Percentiles rank a stretch among this genome's conserved stretches.
These are phyloP conservation scores for Sporothrix inflata DNA, from an alignment of 2,329 filamentous ascomycete species.

Conservation along the genomic window DNA sequence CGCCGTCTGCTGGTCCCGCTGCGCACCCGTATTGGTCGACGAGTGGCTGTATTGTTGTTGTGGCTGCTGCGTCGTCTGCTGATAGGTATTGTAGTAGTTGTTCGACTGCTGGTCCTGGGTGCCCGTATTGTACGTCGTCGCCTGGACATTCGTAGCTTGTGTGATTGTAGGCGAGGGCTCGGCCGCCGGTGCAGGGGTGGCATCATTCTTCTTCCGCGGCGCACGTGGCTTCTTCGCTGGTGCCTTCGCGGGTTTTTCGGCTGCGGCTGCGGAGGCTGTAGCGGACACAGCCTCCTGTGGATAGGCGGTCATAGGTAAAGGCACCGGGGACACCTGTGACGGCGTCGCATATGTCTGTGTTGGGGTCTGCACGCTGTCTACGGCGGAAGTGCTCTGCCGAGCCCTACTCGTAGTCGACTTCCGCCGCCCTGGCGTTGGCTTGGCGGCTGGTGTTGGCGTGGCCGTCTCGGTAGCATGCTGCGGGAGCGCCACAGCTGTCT, in stretches of 20 bases:
- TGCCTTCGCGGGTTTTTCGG: slow-evolving; percentile 1
- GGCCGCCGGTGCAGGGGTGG: neutral
- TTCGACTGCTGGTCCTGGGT: neutral
- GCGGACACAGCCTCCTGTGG: neutral
- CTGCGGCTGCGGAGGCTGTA: neutral
- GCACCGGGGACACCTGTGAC: slow-evolving; percentile 9
- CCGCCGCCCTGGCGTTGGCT: neutral
- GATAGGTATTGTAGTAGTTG: neutral
- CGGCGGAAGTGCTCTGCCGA: neutral
- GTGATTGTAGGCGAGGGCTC: neutral
- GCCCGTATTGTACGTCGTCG: neutral
- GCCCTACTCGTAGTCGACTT: slow-evolving; percentile 17
- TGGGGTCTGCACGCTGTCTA: neutral
- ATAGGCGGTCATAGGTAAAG: slow-evolving; percentile 10
- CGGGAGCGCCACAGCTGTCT: neutral
- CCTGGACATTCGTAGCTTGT: neutral
- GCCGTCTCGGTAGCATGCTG: neutral
- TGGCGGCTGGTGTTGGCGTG: neutral
- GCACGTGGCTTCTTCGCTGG: slow-evolving; percentile 21
- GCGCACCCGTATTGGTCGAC: neutral
- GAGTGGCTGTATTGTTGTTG: slow-evolving; percentile 5
- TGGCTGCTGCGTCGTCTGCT: slow-evolving; percentile 1
- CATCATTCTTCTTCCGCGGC: slow-evolving; percentile 11
- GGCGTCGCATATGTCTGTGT: neutral
- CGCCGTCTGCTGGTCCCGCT: neutral